A percentile compares a stretch with the other conserved stretches of the same genome.
phyloP scores from a whole-genome alignment of 73 alveolate genomes.

The Paramecium sexaurelia region DNA sequence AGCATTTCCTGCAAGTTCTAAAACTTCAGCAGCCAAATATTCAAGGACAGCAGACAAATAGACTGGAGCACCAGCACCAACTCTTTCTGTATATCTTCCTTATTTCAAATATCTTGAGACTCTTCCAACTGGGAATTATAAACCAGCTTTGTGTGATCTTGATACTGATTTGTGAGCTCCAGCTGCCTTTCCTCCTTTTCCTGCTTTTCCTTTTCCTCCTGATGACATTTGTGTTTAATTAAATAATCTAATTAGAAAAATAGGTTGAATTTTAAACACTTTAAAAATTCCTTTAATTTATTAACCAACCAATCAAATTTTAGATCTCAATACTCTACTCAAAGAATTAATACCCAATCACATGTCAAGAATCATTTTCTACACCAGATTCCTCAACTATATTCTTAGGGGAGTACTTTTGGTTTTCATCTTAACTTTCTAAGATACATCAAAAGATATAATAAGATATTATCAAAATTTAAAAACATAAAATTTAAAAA shows the following conservation, averaged over 20 bases:
- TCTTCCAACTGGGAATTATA: conserved; percentile 92
- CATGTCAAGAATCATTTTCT: conserved; percentile 8
- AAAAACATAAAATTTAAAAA: neutral
- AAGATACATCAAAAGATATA: neutral
- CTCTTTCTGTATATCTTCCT: conserved; percentile 91
- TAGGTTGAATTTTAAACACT: neutral
- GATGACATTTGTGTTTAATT: conserved; percentile 10
- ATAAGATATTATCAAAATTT: neutral
- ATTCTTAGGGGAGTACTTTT: neutral
- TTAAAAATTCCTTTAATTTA: neutral
- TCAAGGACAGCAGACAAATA: conserved; percentile 86
- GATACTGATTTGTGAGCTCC: conserved; percentile 80
- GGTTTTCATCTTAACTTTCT: neutral
- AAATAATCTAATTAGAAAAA: neutral
- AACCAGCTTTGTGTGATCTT: conserved; percentile 84
- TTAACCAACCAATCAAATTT: conserved; percentile 7
- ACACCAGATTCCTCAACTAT: conserved; percentile 25
- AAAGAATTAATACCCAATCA: neutral
- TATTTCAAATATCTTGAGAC: conserved; percentile 83
- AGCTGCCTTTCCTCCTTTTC: conserved; percentile 85
- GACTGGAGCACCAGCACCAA: conserved; percentile 94
- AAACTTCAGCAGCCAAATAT: conserved; percentile 84
- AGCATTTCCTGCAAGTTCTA: conserved; percentile 86
- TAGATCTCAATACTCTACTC: conserved; percentile 24
- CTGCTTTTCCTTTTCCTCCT: conserved; percentile 82